Percentiles rank a stretch among this genome's conserved stretches.
Evolutionary conservation across 2,329 filamentous ascomycete species (phyloP).

Genomic region (Fusarium odoratissimum): DNA sequence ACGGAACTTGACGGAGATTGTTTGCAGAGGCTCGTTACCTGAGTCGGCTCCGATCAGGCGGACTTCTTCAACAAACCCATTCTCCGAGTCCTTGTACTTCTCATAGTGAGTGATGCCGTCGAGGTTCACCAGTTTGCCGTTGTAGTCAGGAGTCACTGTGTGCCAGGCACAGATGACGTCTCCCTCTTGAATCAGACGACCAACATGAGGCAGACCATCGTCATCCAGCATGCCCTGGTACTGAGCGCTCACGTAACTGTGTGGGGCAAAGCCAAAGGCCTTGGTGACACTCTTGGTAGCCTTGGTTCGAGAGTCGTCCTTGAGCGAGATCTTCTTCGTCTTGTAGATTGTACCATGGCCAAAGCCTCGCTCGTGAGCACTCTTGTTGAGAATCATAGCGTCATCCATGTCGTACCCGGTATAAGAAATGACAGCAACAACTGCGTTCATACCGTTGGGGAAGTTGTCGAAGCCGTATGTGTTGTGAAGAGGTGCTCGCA

Average conservation of each 20-base stretch:
- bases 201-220: slow-evolving; percentile 87
- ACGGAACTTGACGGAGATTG: slow-evolving; percentile 91
- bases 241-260: slow-evolving; percentile 75
- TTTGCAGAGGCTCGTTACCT: slow-evolving; percentile 85
- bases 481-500: slow-evolving; percentile 92
- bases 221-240: slow-evolving; percentile 81
- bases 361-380: slow-evolving; percentile 93
- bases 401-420: slow-evolving; percentile 99
- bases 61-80: slow-evolving; percentile 91
- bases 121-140: slow-evolving; percentile 82
- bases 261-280: slow-evolving; percentile 91
- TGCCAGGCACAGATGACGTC: slow-evolving; percentile 92
- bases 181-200: slow-evolving; percentile 80
- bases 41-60: slow-evolving; percentile 88
- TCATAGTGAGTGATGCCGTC: slow-evolving; percentile 89
- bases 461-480: slow-evolving; percentile 98
- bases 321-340: slow-evolving; percentile 89
- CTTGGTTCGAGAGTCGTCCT: slow-evolving; percentile 78
- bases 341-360: slow-evolving; percentile 98
- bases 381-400: slow-evolving; percentile 99
- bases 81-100: slow-evolving; percentile 93
- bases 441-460: slow-evolving; percentile 93
- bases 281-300: slow-evolving; percentile 78
- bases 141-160: slow-evolving; percentile 83
- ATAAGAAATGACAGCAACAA: slow-evolving; percentile 98